Evolutionary conservation across 345 rosid species (phyloP).

Genomic region (Balakata baccata): DNA sequence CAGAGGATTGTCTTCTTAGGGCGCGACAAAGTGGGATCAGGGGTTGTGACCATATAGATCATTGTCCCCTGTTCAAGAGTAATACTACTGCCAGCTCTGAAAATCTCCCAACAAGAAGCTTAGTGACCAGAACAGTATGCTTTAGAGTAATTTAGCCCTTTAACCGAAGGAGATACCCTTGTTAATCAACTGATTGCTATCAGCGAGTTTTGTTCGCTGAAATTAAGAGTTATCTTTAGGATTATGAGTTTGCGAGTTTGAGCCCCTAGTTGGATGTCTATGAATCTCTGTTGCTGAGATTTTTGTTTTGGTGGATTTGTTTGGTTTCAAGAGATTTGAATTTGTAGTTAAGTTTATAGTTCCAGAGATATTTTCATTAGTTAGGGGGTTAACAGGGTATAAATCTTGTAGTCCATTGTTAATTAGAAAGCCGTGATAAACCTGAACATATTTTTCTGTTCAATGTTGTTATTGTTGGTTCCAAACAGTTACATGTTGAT

Average conservation of each 20-base stretch:
- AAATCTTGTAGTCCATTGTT: neutral
- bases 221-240: too few relatives aligned
- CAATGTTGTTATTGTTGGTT: neutral
- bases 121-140: neutral
- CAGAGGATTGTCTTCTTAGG: conserved; percentile 1
- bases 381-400: too few relatives aligned
- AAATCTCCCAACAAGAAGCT: neutral
- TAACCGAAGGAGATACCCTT: neutral
- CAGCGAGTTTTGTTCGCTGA: too few relatives aligned
- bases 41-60: conserved; percentile 5
- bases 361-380: too few relatives aligned
- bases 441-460: neutral
- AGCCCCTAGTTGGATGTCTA: too few relatives aligned
- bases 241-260: too few relatives aligned
- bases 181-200: neutral
- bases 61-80: conserved; percentile 7
- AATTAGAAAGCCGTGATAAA: neutral
- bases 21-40: conserved; percentile 28
- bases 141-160: neutral
- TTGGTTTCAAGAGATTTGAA: too few relatives aligned
- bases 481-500: conserved; percentile 14
- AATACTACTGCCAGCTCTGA: neutral
- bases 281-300: too few relatives aligned
- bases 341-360: too few relatives aligned
- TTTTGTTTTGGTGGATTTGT: too few relatives aligned